Evolutionary conservation across 257 asterid genomes (phyloP).

Genomic region (Fraxinus cuspidata): DNA sequence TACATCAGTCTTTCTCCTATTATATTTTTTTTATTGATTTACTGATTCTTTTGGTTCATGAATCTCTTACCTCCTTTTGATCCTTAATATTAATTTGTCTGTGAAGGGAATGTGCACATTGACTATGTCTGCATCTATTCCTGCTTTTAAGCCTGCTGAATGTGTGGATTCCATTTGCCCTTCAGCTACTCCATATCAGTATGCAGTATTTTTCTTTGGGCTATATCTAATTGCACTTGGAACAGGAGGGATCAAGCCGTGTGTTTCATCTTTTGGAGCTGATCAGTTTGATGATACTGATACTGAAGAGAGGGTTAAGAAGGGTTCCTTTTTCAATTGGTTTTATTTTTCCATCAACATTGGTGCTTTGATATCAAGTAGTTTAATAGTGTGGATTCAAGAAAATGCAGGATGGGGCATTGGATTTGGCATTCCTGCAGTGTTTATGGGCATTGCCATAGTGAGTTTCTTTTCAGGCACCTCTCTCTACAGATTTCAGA

Average conservation of each 20-base stretch:
- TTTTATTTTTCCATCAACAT: slow-evolving; percentile 87
- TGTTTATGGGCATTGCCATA: slow-evolving; percentile 79
- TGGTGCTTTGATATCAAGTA: slow-evolving; percentile 86
- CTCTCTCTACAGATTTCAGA: slow-evolving; percentile 85
- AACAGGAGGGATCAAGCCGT: slow-evolving; percentile 95
- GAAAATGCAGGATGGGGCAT: slow-evolving; percentile 98
- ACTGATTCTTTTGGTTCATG: slow-evolving; percentile 2
- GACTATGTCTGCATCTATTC: slow-evolving; percentile 79
- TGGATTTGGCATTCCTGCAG: slow-evolving; percentile 91
- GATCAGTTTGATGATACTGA: slow-evolving; percentile 97
- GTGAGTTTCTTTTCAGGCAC: slow-evolving; percentile 84
- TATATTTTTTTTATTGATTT: neutral
- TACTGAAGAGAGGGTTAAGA: slow-evolving; percentile 73
- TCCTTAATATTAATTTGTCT: neutral
- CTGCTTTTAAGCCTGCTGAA: slow-evolving; percentile 72
- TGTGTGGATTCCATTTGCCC: slow-evolving; percentile 83
- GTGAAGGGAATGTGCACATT: slow-evolving; percentile 89
- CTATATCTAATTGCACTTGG: slow-evolving; percentile 91
- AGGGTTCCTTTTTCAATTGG: slow-evolving; percentile 98
- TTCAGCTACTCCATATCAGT: slow-evolving; percentile 70
- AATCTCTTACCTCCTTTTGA: slow-evolving; percentile 8
- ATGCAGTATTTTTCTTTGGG: slow-evolving; percentile 71
- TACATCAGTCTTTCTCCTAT: neutral
- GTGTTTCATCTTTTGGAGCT: slow-evolving; percentile 96
- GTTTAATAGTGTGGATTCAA: slow-evolving; percentile 93